Evolutionary conservation across 2,329 filamentous ascomycete genomes (phyloP).

Genomic region (Claviceps fusiformis): DNA sequence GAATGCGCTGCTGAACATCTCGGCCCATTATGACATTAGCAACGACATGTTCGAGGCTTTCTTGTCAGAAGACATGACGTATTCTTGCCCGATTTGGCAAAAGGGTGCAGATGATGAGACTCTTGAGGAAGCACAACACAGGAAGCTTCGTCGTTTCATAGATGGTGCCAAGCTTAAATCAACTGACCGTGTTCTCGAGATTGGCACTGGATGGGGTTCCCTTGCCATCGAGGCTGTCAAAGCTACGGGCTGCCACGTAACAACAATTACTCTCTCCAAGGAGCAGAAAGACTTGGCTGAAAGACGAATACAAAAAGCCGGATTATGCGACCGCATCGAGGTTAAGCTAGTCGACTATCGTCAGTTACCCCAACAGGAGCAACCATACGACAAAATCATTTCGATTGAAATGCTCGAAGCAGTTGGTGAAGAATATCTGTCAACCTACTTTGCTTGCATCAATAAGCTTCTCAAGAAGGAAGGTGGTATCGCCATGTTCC

Average conservation of each 20-base stretch:
- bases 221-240: conserved; percentile 58
- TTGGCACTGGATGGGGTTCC: conserved; percentile 64
- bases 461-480: conserved; percentile 50
- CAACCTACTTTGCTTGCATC: conserved; percentile 53
- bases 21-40: conserved; percentile 62
- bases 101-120: conserved; percentile 29
- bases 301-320: conserved; percentile 45
- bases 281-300: conserved; percentile 60
- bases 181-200: conserved; percentile 58
- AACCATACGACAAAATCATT: conserved; percentile 54
- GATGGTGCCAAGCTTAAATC: conserved; percentile 48
- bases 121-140: conserved; percentile 52
- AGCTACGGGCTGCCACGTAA: conserved; percentile 53
- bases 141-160: conserved; percentile 54
- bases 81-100: conserved; percentile 56
- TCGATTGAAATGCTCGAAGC: conserved; percentile 71
- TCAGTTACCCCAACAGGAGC: conserved; percentile 37
- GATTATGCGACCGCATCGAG: conserved; percentile 45
- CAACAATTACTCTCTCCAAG: conserved; percentile 51
- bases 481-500: conserved; percentile 55
- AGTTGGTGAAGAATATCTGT: conserved; percentile 53
- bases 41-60: conserved; percentile 67
- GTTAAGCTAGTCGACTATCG: conserved; percentile 59
- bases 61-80: conserved; percentile 63
- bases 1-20: conserved; percentile 50